Percentiles rank a stretch among this genome's conserved stretches.
phyloP scores from a whole-genome alignment of 176 grass and related monocot species.

The Themeda triandra region DNA sequence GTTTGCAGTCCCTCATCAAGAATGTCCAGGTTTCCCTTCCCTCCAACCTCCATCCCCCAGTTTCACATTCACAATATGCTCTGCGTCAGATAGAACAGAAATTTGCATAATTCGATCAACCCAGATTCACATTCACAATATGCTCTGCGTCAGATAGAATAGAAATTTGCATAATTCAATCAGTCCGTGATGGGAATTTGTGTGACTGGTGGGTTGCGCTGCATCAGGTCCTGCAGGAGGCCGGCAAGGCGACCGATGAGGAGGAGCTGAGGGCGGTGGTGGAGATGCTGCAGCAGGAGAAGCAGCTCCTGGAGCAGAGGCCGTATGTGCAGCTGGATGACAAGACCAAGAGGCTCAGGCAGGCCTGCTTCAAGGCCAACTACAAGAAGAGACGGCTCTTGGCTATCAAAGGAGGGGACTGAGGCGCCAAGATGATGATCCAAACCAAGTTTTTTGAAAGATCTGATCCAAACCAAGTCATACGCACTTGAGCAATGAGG shows the following conservation, averaged over 20 bases:
- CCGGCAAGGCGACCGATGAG: slow-evolving; percentile 28
- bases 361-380: slow-evolving; percentile 71
- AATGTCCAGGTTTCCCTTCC: slow-evolving; percentile 46
- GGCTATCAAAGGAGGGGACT: slow-evolving; percentile 8
- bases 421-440: slow-evolving; percentile 2
- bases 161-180: neutral
- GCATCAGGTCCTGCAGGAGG: slow-evolving; percentile 41
- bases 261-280: slow-evolving; percentile 32
- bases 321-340: slow-evolving; percentile 52
- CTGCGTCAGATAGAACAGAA: neutral
- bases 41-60: no score
- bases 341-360: slow-evolving; percentile 67
- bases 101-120: no score
- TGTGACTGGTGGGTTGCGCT: neutral
- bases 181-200: neutral
- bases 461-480: neutral
- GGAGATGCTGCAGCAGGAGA: slow-evolving; percentile 54
- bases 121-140: neutral
- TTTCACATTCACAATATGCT: neutral
- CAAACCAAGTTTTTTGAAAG: neutral
- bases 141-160: neutral
- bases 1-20: slow-evolving; percentile 53
- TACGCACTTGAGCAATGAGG: neutral
- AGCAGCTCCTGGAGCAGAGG: slow-evolving; percentile 49
- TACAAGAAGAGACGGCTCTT: slow-evolving; percentile 65